Evolutionary conservation across 805 yeast species (phyloP).

Genomic region (Pichia pseudocactophila): DNA sequence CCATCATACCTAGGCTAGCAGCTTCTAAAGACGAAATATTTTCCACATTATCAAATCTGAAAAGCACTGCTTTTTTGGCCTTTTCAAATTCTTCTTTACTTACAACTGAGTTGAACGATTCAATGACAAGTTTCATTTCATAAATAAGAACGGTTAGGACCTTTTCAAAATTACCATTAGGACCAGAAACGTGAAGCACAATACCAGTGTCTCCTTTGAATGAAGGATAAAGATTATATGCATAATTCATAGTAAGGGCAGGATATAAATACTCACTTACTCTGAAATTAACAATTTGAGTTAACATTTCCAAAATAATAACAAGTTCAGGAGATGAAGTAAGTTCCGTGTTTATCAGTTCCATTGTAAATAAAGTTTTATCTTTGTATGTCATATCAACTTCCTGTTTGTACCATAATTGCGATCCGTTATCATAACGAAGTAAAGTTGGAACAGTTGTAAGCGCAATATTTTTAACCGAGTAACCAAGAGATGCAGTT

Average conservation of each 20-base stretch:
- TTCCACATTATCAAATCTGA: conserved; percentile 36
- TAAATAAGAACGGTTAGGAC: conserved; percentile 29
- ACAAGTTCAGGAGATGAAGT: conserved; percentile 30
- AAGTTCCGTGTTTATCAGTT: conserved; percentile 29
- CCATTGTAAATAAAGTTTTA: conserved; percentile 37
- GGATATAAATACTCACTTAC: conserved; percentile 40
- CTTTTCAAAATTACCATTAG: conserved; percentile 29
- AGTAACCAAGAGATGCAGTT: conserved; percentile 26
- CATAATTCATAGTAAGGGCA: conserved; percentile 44
- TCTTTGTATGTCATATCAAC: conserved; percentile 19
- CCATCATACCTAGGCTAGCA: conserved; percentile 41
- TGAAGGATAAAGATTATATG: conserved; percentile 50
- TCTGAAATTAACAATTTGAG: conserved; percentile 36
- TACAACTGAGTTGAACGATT: conserved; percentile 7
- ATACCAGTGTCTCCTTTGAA: conserved; percentile 46
- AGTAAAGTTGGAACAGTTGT: conserved; percentile 30
- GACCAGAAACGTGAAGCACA: conserved; percentile 46
- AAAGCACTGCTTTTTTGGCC: conserved; percentile 40
- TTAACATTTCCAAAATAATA: conserved; percentile 45
- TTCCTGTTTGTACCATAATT: conserved; percentile 46
- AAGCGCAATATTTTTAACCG: conserved; percentile 24
- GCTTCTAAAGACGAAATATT: conserved; percentile 38
- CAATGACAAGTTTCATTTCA: conserved; percentile 23
- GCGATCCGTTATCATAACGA: conserved; percentile 28
- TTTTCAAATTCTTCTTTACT: conserved; percentile 33